phyloP scores from a whole-genome alignment of 2,329 filamentous ascomycete genomes.

The Helicocarpus griseus region DNA sequence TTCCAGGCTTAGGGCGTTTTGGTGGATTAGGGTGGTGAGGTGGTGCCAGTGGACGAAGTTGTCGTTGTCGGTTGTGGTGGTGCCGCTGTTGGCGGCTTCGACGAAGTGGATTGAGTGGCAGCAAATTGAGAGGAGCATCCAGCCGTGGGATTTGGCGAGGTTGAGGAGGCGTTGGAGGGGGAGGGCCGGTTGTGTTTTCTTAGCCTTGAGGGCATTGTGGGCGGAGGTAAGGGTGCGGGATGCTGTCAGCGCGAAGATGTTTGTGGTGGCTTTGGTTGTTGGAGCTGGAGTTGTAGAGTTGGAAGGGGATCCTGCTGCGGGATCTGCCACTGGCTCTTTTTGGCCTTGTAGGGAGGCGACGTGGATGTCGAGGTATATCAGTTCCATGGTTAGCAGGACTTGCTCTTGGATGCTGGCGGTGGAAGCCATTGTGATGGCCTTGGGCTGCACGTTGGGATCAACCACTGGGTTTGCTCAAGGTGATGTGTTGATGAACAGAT shows the following conservation, averaged over 20 bases:
- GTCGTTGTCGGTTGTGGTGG: background rate
- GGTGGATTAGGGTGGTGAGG: background rate
- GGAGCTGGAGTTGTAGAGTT: no score
- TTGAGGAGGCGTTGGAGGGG: background rate
- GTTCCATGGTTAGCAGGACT: background rate
- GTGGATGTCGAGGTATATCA: slow-evolving; percentile 1
- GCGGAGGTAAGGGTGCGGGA: background rate
- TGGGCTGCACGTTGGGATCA: no score
- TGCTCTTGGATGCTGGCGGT: background rate
- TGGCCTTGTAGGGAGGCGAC: background rate
- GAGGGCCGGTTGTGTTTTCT: background rate
- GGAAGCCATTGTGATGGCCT: background rate
- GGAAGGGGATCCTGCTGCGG: background rate
- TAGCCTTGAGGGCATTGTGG: background rate
- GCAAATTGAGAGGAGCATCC: slow-evolving; percentile 3
- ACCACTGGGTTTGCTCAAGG: no score
- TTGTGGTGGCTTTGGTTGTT: no score
- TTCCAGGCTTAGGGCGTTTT: slow-evolving; percentile 4
- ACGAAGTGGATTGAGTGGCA: background rate
- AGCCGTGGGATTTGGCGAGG: background rate
- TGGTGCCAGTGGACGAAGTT: background rate
- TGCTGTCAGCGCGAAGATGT: background rate
- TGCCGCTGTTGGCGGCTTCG: no score
- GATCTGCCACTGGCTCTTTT: background rate
- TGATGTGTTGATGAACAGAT: no score